phyloP scores from a whole-genome alignment of 345 rosid genomes.

The Balakata baccata region DNA sequence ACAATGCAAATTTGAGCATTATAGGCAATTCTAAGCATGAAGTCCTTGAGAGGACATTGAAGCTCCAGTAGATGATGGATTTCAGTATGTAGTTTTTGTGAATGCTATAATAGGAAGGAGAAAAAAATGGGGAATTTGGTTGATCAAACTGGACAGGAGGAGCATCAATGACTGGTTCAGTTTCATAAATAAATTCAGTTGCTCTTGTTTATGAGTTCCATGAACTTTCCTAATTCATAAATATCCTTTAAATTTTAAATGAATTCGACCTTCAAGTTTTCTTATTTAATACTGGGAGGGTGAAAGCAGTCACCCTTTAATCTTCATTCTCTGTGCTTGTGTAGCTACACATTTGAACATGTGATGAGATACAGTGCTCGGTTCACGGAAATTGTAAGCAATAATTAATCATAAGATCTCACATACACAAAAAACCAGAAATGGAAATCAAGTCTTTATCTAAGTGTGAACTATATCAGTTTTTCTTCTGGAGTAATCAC shows the following conservation, averaged over 20 bases:
- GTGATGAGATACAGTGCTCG: background rate
- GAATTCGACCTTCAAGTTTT: background rate
- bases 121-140: background rate
- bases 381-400: conserved; percentile 6
- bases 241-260: background rate
- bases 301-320: background rate
- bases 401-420: background rate
- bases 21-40: background rate
- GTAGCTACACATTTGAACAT: background rate
- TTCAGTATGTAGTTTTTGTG: background rate
- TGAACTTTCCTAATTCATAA: background rate
- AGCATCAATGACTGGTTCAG: background rate
- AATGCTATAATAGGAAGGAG: background rate
- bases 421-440: background rate
- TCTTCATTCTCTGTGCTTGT: background rate
- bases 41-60: background rate
- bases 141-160: background rate
- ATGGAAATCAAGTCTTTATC: background rate
- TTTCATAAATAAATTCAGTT: background rate
- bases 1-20: background rate
- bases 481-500: conserved; percentile 2
- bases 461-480: background rate
- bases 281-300: background rate
- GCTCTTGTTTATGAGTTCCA: background rate
- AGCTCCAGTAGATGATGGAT: background rate